These are phyloP conservation scores for Guyanaporus albipodus DNA, from an alignment of 768 basidiomycete species.

Conservation along the genomic window DNA sequence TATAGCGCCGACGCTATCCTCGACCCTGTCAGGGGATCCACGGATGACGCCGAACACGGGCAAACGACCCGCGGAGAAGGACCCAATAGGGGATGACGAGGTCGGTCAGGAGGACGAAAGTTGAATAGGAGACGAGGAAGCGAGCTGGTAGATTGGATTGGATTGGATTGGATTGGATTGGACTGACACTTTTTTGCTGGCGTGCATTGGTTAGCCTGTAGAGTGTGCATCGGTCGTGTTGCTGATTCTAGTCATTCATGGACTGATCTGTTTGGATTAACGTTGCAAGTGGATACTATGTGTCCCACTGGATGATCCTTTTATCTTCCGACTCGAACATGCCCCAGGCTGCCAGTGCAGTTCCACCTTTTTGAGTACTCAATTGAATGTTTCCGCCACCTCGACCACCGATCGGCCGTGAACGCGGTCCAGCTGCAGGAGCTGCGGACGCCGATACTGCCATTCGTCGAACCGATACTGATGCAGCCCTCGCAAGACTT, in stretches of 20 bases:
- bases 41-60: not conserved
- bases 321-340: too few species aligned
- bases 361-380: too few species aligned
- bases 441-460: constrained; percentile 62
- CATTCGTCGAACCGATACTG: constrained; percentile 74
- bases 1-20: not conserved
- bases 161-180: not conserved
- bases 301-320: too few species aligned
- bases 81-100: not conserved
- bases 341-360: too few species aligned
- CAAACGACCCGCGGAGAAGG: not conserved
- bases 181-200: not conserved
- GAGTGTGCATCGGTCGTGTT: not conserved
- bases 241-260: too few species aligned
- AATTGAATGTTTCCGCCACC: constrained; percentile 11
- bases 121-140: not conserved
- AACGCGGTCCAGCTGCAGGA: constrained; percentile 15
- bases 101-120: not conserved
- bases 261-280: too few species aligned
- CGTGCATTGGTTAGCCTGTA: not conserved
- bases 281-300: too few species aligned
- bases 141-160: not conserved
- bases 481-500: constrained; percentile 77
- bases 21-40: not conserved
- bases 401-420: constrained; percentile 10